Conservation (phyloP, 805 yeast species). For the Kodamaea hsintzibuensis region DNA sequence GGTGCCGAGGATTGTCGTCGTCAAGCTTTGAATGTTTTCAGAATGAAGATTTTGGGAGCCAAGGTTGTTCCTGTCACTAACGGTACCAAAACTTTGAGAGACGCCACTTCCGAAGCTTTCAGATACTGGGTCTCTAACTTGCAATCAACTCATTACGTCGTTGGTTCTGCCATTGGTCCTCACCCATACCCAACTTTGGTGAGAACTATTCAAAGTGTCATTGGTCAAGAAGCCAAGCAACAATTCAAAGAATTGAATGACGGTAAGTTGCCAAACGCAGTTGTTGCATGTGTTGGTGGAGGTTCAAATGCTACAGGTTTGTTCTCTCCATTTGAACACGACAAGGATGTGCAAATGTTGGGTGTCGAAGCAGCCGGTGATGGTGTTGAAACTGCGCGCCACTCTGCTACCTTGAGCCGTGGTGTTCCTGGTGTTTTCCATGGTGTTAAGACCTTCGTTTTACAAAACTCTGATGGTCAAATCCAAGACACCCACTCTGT, state of each 20-base stretch:
- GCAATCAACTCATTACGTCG: conserved; percentile 86
- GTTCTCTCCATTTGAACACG: conserved; percentile 91
- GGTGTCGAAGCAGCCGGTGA: conserved; percentile 99
- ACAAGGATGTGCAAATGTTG: conserved; percentile 69
- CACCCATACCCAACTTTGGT: conserved; percentile 98
- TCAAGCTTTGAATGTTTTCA: conserved; percentile 96
- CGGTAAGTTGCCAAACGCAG: conserved; percentile 86
- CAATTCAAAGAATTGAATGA: conserved; percentile 78
- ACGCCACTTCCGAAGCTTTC: conserved; percentile 97
- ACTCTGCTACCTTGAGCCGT: conserved; percentile 92
- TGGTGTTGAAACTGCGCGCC: conserved; percentile 84
- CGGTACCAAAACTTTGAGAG: conserved; percentile 95
- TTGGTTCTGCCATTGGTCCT: conserved; percentile 99
- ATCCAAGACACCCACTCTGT: conserved; percentile 97
- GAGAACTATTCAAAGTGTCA: conserved; percentile 96
- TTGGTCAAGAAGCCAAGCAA: conserved; percentile 91
- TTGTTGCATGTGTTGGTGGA: conserved; percentile 99
- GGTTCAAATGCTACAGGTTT: conserved; percentile 97
- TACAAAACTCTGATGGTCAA: conserved; percentile 93
- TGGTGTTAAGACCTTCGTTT: conserved; percentile 92
- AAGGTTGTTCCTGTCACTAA: conserved; percentile 89
- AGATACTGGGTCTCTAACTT: conserved; percentile 92
- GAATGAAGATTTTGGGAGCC: conserved; percentile 97
- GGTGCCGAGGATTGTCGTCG: conserved; percentile 99
- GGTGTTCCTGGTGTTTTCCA: conserved; percentile 98